phyloP scores from a whole-genome alignment of 176 grass and related monocot species.

The Microstegium vimineum region DNA sequence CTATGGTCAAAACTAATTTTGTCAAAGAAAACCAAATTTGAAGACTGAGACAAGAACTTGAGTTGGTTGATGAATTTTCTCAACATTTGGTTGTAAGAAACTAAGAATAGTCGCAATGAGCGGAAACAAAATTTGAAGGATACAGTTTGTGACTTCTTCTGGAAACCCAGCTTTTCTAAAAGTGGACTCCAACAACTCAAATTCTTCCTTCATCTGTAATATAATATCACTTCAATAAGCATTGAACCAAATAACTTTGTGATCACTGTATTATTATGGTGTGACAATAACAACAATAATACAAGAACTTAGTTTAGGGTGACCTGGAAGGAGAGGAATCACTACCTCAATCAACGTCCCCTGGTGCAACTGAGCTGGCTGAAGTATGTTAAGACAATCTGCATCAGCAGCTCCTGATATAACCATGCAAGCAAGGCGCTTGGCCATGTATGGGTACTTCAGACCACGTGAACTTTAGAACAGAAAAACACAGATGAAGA shows the following conservation, averaged over 20 bases:
- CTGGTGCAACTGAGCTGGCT: slow-evolving; percentile 56
- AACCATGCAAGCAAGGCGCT: slow-evolving; percentile 83
- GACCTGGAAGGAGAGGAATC: not conserved
- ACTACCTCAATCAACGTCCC: slow-evolving; percentile 51
- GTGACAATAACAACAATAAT: not conserved
- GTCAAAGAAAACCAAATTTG: not conserved
- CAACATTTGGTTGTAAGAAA: not conserved
- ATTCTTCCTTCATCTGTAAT: slow-evolving; percentile 72
- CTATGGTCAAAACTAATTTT: slow-evolving; percentile 70
- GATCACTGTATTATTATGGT: not conserved
- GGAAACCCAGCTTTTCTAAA: slow-evolving; percentile 59
- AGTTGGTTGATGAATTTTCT: no score
- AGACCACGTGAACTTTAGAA: slow-evolving; percentile 33
- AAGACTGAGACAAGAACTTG: slow-evolving; percentile 31
- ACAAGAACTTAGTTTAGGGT: not conserved
- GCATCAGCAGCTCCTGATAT: slow-evolving; percentile 56
- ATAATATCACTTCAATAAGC: slow-evolving; percentile 18
- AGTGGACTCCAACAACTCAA: slow-evolving; percentile 43
- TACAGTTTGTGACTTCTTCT: slow-evolving; percentile 58
- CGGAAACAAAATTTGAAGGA: slow-evolving; percentile 42
- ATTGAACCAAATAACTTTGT: not conserved
- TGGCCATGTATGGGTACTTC: slow-evolving; percentile 70
- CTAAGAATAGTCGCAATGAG: not conserved
- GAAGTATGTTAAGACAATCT: slow-evolving; percentile 76
- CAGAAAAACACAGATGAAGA: not conserved